These are phyloP conservation scores for Cochlearia excelsa DNA, from an alignment of 345 rosid species.

Conservation along the genomic window DNA sequence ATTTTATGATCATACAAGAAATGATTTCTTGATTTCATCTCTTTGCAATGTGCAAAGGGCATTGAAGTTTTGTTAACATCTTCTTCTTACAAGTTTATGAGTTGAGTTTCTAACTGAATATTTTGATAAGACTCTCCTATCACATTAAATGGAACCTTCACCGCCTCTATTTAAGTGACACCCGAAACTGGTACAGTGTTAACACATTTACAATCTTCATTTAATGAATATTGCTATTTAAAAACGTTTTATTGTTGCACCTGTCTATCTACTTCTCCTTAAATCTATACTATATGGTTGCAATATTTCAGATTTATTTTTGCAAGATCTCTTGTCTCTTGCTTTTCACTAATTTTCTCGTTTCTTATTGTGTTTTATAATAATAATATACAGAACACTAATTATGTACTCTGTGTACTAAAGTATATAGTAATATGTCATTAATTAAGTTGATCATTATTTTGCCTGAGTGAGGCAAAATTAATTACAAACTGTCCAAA, in stretches of 20 bases:
- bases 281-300: conserved; percentile 7
- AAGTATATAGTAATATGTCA: too few species aligned
- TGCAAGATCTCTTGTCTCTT: background rate
- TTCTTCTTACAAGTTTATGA: conserved; percentile 21
- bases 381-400: too few species aligned
- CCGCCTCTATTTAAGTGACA: conserved; percentile 35
- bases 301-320: conserved; percentile 10
- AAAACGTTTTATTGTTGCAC: conserved; percentile 33
- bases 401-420: too few species aligned
- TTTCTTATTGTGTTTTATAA: too few species aligned
- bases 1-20: too few species aligned
- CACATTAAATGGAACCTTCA: conserved; percentile 34
- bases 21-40: too few species aligned
- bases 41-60: background rate
- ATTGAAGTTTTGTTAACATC: conserved; percentile 17
- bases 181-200: conserved; percentile 30
- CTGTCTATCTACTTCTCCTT: conserved; percentile 28
- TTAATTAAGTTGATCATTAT: background rate
- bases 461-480: conserved; percentile 2
- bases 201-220: conserved; percentile 18
- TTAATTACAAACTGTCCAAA: conserved; percentile 25
- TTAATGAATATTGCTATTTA: conserved; percentile 27
- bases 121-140: conserved; percentile 14
- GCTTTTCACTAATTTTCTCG: too few species aligned
- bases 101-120: conserved; percentile 25